phyloP scores from a whole-genome alignment of 805 yeast species.

The Ogataea methylovora region DNA sequence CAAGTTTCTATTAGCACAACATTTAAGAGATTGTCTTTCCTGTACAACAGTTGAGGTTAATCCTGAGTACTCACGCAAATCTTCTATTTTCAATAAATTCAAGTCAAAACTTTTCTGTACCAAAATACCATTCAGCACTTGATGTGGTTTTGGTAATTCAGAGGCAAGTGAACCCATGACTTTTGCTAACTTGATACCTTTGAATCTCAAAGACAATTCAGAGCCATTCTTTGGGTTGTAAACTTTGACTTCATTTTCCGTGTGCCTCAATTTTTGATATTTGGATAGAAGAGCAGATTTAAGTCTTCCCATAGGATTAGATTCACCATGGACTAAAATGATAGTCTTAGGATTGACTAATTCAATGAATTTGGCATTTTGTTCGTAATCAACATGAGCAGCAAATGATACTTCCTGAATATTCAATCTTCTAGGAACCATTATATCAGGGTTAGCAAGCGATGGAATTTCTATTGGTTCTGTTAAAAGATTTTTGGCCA shows the following conservation, averaged over 20 bases:
- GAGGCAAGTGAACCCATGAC: constrained; percentile 50
- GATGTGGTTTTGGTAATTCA: constrained; percentile 30
- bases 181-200: constrained; percentile 79
- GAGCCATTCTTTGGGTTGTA: constrained; percentile 91
- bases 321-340: constrained; percentile 93
- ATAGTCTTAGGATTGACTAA: constrained; percentile 77
- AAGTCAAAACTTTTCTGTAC: constrained; percentile 89
- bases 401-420: constrained; percentile 96
- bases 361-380: constrained; percentile 87
- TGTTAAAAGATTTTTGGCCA: constrained; percentile 83
- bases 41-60: constrained; percentile 77
- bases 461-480: constrained; percentile 93
- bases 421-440: constrained; percentile 78
- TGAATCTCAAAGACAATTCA: constrained; percentile 64
- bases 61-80: constrained; percentile 82
- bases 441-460: constrained; percentile 66
- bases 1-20: constrained; percentile 74
- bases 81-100: constrained; percentile 74
- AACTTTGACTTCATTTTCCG: constrained; percentile 84
- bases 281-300: constrained; percentile 88
- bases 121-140: constrained; percentile 67
- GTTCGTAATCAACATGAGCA: constrained; percentile 98
- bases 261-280: constrained; percentile 71
- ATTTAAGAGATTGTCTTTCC: constrained; percentile 71
- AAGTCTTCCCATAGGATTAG: constrained; percentile 96